Evolutionary conservation across 192 early-diverging fungal species (phyloP), one percentile per base, ranked within the genome.

Genomic region (Backusella morwellensis): DNA sequence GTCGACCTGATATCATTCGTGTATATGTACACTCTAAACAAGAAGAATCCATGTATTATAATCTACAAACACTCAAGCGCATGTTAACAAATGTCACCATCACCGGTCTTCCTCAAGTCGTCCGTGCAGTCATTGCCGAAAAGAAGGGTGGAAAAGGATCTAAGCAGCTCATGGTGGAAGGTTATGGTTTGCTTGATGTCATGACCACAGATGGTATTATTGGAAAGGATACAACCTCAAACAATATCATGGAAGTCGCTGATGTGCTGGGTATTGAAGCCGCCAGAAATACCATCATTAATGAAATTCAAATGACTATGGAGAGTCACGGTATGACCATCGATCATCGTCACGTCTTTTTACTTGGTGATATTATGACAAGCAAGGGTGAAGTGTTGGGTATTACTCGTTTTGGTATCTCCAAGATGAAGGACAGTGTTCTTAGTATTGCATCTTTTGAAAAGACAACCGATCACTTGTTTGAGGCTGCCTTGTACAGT

Each of bases 381-480:
- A 96, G 90, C 82, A 98, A 98, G 92, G 98, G 98, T 15, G 97
- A 99, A 87, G 91, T 99, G 2, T 85, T 99, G 6, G 98, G 97
- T 73, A 98, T 99, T 75, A 98, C 97, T 42, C 93, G 98, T 26
- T 98, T 98, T 82, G 98, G 98, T 84, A 97, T 99, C 77, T 92
- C 97, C 71, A 98, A 99, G 89, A 99, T 99, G 97, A 98, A 97
- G 81, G 97, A 98, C 84, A 95, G 93, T 81, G 98, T 98, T 15
- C 90, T 99, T 77, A 99, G 98, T 97, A 88, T 99, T 79, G 97
- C 97, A 11, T 99, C 97, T 47, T 99, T 99, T 79, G 98, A 99
- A 86, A 99, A 98, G 88, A 99, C 98, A 0, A 98, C 97, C 0
- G 98, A 99, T 78, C 97, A 99, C 78, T 87, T 99, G 77, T 99